phyloP scores from a whole-genome alignment of 140 eudicot species.

The Erigeron philadelphicus region DNA sequence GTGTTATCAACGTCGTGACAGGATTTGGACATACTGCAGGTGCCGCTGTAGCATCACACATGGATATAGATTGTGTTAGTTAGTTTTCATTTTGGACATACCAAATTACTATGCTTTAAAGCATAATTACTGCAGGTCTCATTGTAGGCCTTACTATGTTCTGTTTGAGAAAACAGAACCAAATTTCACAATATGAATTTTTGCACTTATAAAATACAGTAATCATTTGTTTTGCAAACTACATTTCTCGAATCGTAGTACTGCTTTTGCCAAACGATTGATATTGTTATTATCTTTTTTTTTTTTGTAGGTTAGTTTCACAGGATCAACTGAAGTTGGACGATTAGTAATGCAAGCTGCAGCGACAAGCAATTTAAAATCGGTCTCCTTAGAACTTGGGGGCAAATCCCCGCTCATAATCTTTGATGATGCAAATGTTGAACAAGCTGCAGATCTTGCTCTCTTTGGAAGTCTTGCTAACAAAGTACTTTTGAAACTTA shows the following conservation, averaged over 20 bases:
- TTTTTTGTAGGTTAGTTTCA: conserved; percentile 60
- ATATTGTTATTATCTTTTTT: background rate
- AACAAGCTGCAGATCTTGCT: conserved; percentile 49
- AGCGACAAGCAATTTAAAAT: conserved; percentile 57
- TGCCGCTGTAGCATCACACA: conserved; percentile 62
- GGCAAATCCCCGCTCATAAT: conserved; percentile 69
- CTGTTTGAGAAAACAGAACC: no score
- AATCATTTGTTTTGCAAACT: no score
- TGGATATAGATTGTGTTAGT: conserved; percentile 67
- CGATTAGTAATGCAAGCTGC: conserved; percentile 57
- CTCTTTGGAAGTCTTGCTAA: conserved; percentile 44
- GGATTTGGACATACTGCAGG: conserved; percentile 77
- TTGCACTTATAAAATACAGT: no score
- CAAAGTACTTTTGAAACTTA: conserved; percentile 31
- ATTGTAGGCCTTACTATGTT: no score
- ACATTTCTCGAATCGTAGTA: no score
- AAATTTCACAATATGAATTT: no score
- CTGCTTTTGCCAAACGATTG: background rate
- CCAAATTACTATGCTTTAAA: background rate
- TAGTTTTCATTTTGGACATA: background rate
- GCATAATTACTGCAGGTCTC: no score
- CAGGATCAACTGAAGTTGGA: conserved; percentile 64
- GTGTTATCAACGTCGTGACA: conserved; percentile 63
- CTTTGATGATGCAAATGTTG: conserved; percentile 54
- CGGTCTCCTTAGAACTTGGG: conserved; percentile 56